Evolutionary conservation across 208 protist genomes (phyloP).

Genomic region (Crithidia bombi): DNA sequence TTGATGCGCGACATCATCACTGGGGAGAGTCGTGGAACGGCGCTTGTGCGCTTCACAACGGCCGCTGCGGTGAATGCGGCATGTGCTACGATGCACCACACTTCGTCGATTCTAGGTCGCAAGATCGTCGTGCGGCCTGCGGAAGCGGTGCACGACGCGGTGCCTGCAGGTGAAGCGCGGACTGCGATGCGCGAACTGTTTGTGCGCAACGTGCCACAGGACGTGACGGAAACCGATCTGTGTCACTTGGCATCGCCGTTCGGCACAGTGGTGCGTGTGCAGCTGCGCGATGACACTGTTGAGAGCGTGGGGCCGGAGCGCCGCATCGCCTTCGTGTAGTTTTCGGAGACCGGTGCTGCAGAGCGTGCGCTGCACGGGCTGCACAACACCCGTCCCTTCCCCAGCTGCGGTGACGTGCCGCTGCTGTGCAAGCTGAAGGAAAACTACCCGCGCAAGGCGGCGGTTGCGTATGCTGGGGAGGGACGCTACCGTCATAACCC

Average conservation of each 20-base stretch:
- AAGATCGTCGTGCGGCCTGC: constrained; percentile 42
- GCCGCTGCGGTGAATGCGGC: constrained; percentile 34
- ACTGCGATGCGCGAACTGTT: constrained; percentile 54
- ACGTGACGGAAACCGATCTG: constrained; percentile 29
- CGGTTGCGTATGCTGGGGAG: background rate
- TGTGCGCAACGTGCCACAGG: constrained; percentile 54
- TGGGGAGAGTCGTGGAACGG: constrained; percentile 46
- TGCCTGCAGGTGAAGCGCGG: constrained; percentile 33
- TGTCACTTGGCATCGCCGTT: constrained; percentile 11
- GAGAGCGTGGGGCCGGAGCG: background rate
- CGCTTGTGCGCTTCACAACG: constrained; percentile 45
- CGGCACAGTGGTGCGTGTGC: constrained; percentile 37
- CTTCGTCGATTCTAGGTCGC: constrained; percentile 24
- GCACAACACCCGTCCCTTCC: constrained; percentile 53
- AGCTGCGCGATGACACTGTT: constrained; percentile 39
- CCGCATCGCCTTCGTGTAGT: constrained; percentile 12
- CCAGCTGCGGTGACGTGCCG: constrained; percentile 40
- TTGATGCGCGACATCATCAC: constrained; percentile 63
- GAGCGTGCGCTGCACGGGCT: constrained; percentile 36
- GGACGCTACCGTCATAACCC: no score
- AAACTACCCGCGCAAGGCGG: constrained; percentile 16
- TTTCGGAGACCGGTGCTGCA: constrained; percentile 40
- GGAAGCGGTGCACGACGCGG: constrained; percentile 42
- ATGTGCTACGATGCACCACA: constrained; percentile 14
- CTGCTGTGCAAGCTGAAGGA: constrained; percentile 39